Percentiles rank a stretch among this genome's conserved stretches.
phyloP scores from a whole-genome alignment of 179 eudicot species.

The Corrigiola litoralis region DNA sequence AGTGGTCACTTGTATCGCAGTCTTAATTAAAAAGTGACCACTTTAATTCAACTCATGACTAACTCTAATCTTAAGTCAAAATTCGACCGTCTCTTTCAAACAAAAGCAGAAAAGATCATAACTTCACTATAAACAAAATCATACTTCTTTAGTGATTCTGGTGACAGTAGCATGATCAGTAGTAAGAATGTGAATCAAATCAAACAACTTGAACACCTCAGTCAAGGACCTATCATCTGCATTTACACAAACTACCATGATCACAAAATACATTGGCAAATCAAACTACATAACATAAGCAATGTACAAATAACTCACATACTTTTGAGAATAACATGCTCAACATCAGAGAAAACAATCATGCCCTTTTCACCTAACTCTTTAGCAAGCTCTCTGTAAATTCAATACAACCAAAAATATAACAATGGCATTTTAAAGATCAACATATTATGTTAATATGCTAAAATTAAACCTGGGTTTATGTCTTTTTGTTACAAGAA shows the following conservation, averaged over 20 bases:
- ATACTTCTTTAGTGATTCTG: conserved; percentile 86
- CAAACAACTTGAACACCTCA: conserved; percentile 95
- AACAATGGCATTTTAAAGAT: background rate
- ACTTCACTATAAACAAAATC: conserved; percentile 13
- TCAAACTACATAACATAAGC: background rate
- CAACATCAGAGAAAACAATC: conserved; percentile 73
- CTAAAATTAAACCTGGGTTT: background rate
- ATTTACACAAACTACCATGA: background rate
- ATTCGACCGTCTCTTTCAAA: too few relatives aligned
- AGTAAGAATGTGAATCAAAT: conserved; percentile 77
- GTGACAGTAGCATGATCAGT: conserved; percentile 79
- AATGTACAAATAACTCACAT: conserved; percentile 12
- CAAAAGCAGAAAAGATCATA: background rate
- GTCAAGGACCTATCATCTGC: conserved; percentile 72
- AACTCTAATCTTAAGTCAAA: too few relatives aligned
- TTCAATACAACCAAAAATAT: background rate
- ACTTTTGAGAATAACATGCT: conserved; percentile 77
- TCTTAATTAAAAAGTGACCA: too few relatives aligned
- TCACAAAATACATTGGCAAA: background rate
- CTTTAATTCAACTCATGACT: too few relatives aligned
- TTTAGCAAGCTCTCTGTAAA: conserved; percentile 78
- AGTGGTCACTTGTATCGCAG: too few relatives aligned
- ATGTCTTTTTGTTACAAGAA: background rate
- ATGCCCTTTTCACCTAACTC: conserved; percentile 74
- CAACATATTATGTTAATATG: background rate